Percentiles rank a stretch among this genome's conserved stretches.
phyloP scores from a whole-genome alignment of 257 asterid genomes.

The Gentiana straminea region DNA sequence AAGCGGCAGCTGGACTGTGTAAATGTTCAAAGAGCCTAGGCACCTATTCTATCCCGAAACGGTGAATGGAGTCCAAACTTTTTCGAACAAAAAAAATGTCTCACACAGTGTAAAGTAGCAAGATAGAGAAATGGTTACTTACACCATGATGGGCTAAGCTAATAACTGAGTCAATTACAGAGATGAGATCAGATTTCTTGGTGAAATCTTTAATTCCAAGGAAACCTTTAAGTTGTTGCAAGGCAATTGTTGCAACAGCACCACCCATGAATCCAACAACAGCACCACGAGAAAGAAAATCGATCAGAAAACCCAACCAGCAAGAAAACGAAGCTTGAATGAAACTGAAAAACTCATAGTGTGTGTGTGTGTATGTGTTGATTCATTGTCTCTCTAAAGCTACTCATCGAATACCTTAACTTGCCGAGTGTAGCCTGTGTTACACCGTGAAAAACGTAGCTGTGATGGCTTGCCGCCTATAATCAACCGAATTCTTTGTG shows the following conservation, averaged over 20 bases:
- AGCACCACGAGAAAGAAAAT: constrained; percentile 92
- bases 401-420: constrained; percentile 35
- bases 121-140: constrained; percentile 7
- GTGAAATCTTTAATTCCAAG: constrained; percentile 72
- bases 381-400: neutral
- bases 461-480: constrained; percentile 63
- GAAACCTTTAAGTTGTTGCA: constrained; percentile 83
- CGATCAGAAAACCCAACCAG: constrained; percentile 90
- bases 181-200: constrained; percentile 55
- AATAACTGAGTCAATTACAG: constrained; percentile 68
- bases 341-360: neutral
- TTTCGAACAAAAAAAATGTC: too few relatives aligned
- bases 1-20: too few relatives aligned
- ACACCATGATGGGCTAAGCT: constrained; percentile 43
- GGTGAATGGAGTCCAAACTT: too few relatives aligned
- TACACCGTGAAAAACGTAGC: constrained; percentile 81
- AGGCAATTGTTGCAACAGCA: constrained; percentile 90
- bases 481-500: constrained; percentile 28
- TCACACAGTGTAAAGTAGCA: neutral
- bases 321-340: neutral
- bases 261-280: constrained; percentile 95
- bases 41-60: constrained; percentile 70
- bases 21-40: constrained; percentile 51
- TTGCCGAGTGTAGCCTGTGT: constrained; percentile 71
- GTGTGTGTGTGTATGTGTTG: neutral